Evolutionary conservation across 2,329 filamentous ascomycete genomes (phyloP).

Genomic region (Arthrobotrys sinensis): DNA sequence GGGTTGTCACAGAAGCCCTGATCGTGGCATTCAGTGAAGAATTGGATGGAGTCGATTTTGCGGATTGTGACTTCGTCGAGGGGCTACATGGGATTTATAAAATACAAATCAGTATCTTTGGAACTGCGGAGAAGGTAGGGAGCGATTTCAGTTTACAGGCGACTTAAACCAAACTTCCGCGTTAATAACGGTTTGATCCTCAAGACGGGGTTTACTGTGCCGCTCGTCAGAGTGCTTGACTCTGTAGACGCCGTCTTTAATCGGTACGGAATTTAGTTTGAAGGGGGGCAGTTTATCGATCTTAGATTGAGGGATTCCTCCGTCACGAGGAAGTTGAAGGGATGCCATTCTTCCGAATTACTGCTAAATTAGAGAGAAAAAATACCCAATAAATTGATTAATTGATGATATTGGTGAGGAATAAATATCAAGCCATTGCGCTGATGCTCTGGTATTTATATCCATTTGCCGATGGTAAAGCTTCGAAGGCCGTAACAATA

Average conservation of each 20-base stretch:
- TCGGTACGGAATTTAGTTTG: neutral
- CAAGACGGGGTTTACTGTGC: neutral
- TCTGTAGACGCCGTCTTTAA: neutral
- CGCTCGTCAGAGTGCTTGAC: neutral
- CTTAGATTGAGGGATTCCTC: neutral
- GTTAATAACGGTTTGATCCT: neutral
- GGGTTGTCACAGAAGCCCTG: neutral
- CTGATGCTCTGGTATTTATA: neutral
- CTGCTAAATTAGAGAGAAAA: neutral
- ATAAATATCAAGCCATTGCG: neutral
- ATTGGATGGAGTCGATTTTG: neutral
- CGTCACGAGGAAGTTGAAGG: neutral
- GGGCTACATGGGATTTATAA: neutral
- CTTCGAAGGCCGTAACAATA: neutral
- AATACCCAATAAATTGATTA: neutral
- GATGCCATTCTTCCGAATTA: neutral
- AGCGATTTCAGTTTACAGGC: neutral
- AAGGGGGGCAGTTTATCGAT: neutral
- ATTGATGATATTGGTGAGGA: neutral
- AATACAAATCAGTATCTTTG: neutral
- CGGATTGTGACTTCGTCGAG: conserved; percentile 1
- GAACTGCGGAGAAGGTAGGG: neutral
- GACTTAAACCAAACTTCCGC: neutral
- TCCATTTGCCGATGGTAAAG: neutral
- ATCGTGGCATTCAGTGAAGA: conserved; percentile 1